Evolutionary conservation across 495 filamentous ascomycete species (phyloP).

Genomic region (Talaromyces stipitatus): DNA sequence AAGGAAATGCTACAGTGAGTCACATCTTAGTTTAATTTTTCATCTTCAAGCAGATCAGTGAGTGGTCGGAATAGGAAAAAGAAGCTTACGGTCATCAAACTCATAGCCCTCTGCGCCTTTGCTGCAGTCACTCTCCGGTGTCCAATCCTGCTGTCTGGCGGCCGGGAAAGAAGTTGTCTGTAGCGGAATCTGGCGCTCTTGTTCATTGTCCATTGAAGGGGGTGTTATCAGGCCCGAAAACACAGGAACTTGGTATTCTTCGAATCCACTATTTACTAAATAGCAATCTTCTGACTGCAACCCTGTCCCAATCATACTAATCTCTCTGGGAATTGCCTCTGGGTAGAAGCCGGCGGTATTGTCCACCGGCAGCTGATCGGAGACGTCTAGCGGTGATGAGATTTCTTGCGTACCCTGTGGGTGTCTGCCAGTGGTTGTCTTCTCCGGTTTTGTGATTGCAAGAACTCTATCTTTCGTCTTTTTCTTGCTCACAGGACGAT

Average conservation of each 20-base stretch:
- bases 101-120: background rate
- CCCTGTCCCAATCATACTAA: background rate
- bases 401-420: background rate
- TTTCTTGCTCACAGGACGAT: constrained; percentile 1
- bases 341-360: background rate
- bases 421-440: background rate
- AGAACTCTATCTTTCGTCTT: background rate
- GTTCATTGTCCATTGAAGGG: background rate
- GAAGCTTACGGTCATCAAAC: background rate
- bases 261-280: background rate
- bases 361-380: background rate
- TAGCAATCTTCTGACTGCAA: background rate
- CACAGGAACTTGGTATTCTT: background rate
- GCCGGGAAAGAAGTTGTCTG: background rate
- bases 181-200: background rate
- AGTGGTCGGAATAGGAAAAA: background rate
- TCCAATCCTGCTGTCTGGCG: background rate
- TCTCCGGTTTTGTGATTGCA: background rate
- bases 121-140: background rate
- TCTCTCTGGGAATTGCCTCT: background rate
- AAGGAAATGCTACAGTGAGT: background rate
- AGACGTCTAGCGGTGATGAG: background rate
- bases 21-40: background rate
- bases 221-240: constrained; percentile 3
- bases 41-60: background rate